Percentiles rank a stretch among this genome's conserved stretches.
phyloP scores from a whole-genome alignment of 345 rosid species.

The Cardiospermum halicacabum region DNA sequence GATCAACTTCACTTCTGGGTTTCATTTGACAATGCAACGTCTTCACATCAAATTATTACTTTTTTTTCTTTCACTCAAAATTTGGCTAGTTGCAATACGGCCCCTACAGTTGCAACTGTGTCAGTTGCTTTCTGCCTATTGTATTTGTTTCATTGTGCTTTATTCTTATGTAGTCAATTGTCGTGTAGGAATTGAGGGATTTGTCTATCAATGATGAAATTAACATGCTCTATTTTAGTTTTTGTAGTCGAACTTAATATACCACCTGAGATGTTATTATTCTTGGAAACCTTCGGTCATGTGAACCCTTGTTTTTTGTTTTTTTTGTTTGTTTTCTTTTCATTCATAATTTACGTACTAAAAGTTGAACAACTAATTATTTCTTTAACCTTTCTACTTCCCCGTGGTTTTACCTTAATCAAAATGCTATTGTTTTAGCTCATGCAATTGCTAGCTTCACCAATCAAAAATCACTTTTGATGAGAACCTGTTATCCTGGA shows the following conservation, averaged over 20 bases:
- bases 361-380: background rate
- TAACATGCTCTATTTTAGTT: background rate
- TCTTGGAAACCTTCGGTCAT: background rate
- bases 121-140: background rate
- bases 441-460: background rate
- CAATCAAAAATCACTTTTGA: background rate
- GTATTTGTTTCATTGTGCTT: constrained; percentile 21
- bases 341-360: background rate
- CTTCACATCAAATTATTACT: constrained; percentile 17
- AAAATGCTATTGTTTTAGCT: background rate
- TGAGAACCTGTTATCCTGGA: background rate
- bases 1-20: background rate
- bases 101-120: background rate
- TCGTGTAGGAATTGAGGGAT: background rate
- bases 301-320: background rate
- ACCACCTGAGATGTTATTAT: background rate
- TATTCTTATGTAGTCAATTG: background rate
- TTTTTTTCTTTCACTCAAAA: constrained; percentile 2
- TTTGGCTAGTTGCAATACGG: background rate
- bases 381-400: background rate
- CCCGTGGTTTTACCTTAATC: no score
- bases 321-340: no score
- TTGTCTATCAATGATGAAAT: background rate
- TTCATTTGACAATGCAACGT: background rate
- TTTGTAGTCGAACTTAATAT: background rate